phyloP scores from a whole-genome alignment of 2,329 filamentous ascomycete species.

The Talaromyces sp. region DNA sequence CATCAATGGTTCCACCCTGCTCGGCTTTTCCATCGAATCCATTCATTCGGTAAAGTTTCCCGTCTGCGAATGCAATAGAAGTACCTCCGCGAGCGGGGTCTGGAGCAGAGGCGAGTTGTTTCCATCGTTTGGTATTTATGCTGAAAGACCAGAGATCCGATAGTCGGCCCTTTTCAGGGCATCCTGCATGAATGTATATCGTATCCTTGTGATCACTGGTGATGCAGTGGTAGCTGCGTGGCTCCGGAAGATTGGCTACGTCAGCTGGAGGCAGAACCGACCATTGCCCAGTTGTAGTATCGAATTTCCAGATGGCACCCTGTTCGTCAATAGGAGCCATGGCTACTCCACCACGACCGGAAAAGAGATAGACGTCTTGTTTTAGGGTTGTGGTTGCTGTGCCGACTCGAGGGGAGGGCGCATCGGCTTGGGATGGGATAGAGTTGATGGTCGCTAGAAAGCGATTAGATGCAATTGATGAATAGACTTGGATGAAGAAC shows the following conservation, averaged over 20 bases:
- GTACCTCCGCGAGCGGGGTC: conserved; percentile 62
- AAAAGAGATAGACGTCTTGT: conserved; percentile 72
- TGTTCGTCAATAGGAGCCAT: conserved; percentile 68
- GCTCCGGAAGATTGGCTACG: conserved; percentile 46
- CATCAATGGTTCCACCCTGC: conserved; percentile 66
- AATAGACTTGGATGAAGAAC: too few relatives aligned
- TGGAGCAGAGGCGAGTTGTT: conserved; percentile 61
- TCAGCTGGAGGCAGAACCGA: conserved; percentile 54
- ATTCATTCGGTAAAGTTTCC: conserved; percentile 70
- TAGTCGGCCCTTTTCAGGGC: conserved; percentile 57
- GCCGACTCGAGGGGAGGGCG: conserved; percentile 61
- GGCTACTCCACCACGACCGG: conserved; percentile 65
- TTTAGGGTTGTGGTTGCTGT: conserved; percentile 65
- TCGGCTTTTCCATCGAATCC: conserved; percentile 69
- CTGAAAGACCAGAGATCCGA: conserved; percentile 76
- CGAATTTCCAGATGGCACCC: conserved; percentile 71
- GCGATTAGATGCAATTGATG: not conserved
- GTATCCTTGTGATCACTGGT: conserved; percentile 57
- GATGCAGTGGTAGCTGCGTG: conserved; percentile 66
- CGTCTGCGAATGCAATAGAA: conserved; percentile 59
- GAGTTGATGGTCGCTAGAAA: conserved; percentile 12
- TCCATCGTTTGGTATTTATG: conserved; percentile 60
- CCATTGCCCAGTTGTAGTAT: conserved; percentile 63
- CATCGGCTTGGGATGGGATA: conserved; percentile 27
- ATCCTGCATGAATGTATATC: conserved; percentile 72